These are phyloP conservation scores for Chlamydomonas sp. DNA, from an alignment of 139 green algal species.

Conservation along the genomic window DNA sequence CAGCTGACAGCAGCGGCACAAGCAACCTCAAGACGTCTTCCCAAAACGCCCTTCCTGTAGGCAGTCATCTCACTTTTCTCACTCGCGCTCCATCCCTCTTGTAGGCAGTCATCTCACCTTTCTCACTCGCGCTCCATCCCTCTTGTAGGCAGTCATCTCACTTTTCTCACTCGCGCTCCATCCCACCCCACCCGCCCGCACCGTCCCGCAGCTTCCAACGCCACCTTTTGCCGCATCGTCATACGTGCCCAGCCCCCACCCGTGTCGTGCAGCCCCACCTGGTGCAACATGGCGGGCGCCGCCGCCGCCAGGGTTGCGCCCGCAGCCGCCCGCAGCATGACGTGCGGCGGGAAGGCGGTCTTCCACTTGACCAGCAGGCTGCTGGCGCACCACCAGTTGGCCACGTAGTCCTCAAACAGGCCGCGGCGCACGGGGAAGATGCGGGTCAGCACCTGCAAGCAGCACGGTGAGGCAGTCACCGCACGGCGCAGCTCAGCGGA, in stretches of 20 bases:
- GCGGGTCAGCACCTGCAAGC: conserved; percentile 64
- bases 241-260: too few species aligned
- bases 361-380: conserved; percentile 92
- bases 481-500: background rate
- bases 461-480: too few species aligned
- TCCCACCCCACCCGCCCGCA: too few species aligned
- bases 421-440: conserved; percentile 89
- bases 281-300: conserved; percentile 74
- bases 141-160: too few species aligned
- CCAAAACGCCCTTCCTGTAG: too few species aligned
- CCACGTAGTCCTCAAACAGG: conserved; percentile 98
- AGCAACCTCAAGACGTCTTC: too few species aligned
- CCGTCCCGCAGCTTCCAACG: background rate
- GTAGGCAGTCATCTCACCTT: too few species aligned
- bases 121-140: too few species aligned
- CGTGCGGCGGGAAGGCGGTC: background rate
- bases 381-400: conserved; percentile 97
- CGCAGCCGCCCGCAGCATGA: conserved; percentile 24
- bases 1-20: too few species aligned
- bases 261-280: conserved; percentile 40
- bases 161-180: too few species aligned
- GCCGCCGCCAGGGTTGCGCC: conserved; percentile 70
- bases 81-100: too few species aligned
- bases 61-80: too few species aligned
- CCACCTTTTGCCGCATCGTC: background rate